phyloP scores from a whole-genome alignment of 495 filamentous ascomycete genomes.

The Platismatia glauca region DNA sequence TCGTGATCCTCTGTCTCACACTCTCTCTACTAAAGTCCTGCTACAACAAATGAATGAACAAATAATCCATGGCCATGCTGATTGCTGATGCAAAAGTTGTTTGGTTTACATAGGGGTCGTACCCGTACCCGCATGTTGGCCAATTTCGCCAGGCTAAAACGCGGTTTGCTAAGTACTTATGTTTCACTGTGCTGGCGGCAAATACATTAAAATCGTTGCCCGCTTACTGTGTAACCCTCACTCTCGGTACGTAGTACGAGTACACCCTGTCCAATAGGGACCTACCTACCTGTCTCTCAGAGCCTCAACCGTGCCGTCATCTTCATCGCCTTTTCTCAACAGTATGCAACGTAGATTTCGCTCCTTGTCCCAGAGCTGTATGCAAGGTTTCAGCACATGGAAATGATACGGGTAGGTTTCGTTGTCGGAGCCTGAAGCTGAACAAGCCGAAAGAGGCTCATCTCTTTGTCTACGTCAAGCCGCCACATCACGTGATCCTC shows the following conservation, averaged over 20 bases:
- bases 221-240: too few species aligned
- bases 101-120: not conserved
- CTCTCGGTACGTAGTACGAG: too few species aligned
- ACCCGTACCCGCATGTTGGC: not conserved
- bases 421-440: too few species aligned
- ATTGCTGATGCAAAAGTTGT: not conserved
- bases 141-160: not conserved
- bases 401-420: too few species aligned
- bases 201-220: too few species aligned
- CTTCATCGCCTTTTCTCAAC: not conserved
- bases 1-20: not conserved
- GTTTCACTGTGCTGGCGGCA: too few species aligned
- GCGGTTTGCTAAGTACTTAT: not conserved
- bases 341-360: not conserved
- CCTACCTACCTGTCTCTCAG: not conserved
- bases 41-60: not conserved
- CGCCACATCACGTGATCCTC: not conserved
- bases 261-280: too few species aligned
- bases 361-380: not conserved
- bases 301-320: not conserved
- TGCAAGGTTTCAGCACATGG: not conserved
- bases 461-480: constrained; percentile 4
- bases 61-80: not conserved
- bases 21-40: not conserved
- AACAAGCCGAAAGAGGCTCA: not conserved